Conservation (phyloP, 805 yeast species). For the Ogataea sp. region DNA sequence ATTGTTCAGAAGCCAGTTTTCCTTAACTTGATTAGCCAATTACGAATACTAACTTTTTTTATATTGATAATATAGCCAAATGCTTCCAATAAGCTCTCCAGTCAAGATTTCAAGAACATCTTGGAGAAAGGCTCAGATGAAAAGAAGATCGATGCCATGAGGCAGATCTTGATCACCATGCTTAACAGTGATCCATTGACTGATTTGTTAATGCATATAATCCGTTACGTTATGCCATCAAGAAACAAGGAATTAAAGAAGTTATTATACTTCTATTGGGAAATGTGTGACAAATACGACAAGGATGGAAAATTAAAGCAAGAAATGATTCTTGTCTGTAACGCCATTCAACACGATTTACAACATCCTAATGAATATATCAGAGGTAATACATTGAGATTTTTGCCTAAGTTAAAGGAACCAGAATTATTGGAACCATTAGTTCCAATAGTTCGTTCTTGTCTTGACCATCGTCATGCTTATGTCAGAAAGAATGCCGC, state of each 20-base stretch:
- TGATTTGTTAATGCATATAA: constrained; percentile 90
- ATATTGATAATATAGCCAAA: constrained; percentile 37
- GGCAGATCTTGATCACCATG: constrained; percentile 74
- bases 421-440: constrained; percentile 92
- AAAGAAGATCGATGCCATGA: constrained; percentile 84
- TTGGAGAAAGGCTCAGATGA: constrained; percentile 89
- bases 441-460: constrained; percentile 84
- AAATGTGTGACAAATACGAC: constrained; percentile 89
- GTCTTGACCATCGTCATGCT: constrained; percentile 94
- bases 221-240: constrained; percentile 96
- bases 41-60: background rate
- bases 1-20: too few species aligned
- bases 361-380: constrained; percentile 98
- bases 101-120: constrained; percentile 64
- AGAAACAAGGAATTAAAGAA: constrained; percentile 86
- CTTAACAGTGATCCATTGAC: constrained; percentile 91
- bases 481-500: constrained; percentile 97
- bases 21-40: too few species aligned
- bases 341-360: constrained; percentile 93
- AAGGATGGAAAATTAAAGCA: constrained; percentile 87
- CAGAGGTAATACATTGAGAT: constrained; percentile 91
- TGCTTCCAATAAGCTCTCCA: constrained; percentile 52
- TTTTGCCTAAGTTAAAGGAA: constrained; percentile 83
- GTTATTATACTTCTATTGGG: constrained; percentile 93
- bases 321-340: constrained; percentile 97